A percentile compares a stretch with the other conserved stretches of the same genome.
Evolutionary conservation across 306 rosid genomes (phyloP).

Genomic region (Quercus cerris): DNA sequence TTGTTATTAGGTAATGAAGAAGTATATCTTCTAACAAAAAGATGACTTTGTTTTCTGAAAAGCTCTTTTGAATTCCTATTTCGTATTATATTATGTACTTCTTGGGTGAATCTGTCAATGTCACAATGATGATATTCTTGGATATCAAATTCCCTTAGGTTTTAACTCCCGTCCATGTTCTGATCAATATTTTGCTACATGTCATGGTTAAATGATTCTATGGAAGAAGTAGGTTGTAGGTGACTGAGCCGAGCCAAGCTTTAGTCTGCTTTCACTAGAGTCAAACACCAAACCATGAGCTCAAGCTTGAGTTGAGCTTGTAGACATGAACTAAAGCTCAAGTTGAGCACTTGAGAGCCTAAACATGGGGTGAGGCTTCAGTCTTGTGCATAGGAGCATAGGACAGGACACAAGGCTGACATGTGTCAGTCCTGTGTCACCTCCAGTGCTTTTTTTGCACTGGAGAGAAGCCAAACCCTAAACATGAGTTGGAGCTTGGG

Average conservation of each 20-base stretch:
- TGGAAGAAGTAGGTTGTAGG: background rate
- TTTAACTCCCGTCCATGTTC: background rate
- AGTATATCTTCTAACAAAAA: background rate
- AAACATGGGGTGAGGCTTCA: background rate
- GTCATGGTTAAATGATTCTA: background rate
- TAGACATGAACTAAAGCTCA: background rate
- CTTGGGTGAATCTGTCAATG: background rate
- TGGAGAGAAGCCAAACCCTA: background rate
- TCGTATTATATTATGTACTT: background rate
- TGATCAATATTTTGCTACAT: background rate
- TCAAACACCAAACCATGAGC: background rate
- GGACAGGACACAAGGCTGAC: too few species aligned
- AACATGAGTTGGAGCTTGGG: background rate
- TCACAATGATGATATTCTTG: background rate
- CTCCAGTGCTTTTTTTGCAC: too few species aligned
- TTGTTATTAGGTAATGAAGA: background rate
- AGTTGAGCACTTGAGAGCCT: too few species aligned
- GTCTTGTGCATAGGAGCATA: too few species aligned
- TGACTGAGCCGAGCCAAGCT: background rate
- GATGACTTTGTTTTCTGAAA: background rate
- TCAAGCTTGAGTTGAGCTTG: background rate
- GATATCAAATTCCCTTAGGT: background rate
- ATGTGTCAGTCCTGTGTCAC: too few species aligned
- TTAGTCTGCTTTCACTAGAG: background rate
- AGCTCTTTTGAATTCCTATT: background rate